Percentiles rank a stretch among this genome's conserved stretches.
These are phyloP conservation scores for Penicillium sp. DNA, from an alignment of 2,329 filamentous ascomycete genomes.

Conservation along the genomic window DNA sequence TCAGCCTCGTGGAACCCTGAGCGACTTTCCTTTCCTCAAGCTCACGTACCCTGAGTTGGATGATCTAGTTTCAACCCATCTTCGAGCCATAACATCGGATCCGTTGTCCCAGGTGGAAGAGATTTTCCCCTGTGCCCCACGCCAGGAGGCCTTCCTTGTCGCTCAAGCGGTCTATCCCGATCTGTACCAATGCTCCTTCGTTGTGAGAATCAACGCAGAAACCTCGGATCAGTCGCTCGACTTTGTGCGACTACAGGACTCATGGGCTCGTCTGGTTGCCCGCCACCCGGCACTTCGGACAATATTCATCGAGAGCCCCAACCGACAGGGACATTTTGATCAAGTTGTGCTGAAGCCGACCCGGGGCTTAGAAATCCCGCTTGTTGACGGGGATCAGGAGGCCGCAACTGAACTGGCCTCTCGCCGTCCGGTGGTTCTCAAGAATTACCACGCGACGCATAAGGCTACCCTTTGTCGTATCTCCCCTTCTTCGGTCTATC, in stretches of 20 bases:
- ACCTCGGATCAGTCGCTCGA: neutral
- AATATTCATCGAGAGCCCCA: conserved; percentile 36
- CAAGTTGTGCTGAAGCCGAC: conserved; percentile 6
- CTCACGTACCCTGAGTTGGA: conserved; percentile 5
- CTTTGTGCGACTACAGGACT: conserved; percentile 7
- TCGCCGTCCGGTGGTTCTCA: conserved; percentile 6
- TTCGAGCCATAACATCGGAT: neutral
- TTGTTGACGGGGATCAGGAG: neutral
- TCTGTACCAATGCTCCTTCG: conserved; percentile 13
- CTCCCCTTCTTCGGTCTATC: conserved; percentile 1
- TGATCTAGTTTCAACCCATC: conserved; percentile 5
- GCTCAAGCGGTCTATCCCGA: conserved; percentile 14
- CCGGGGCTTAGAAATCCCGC: neutral
- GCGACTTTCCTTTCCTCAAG: conserved; percentile 12
- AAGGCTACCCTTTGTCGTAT: conserved; percentile 3
- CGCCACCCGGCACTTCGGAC: conserved; percentile 39
- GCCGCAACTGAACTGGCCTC: neutral
- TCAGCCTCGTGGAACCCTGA: neutral
- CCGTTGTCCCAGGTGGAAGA: conserved; percentile 4
- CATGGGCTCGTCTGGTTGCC: conserved; percentile 36
- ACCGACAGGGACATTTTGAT: conserved; percentile 29
- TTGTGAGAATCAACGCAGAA: conserved; percentile 5
- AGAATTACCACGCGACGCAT: conserved; percentile 10
- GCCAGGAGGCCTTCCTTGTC: conserved; percentile 15
- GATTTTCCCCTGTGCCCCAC: conserved; percentile 1